Base-by-base conservation (phyloP, 345 rosid species). In the Rhizophora mangle region DNA sequence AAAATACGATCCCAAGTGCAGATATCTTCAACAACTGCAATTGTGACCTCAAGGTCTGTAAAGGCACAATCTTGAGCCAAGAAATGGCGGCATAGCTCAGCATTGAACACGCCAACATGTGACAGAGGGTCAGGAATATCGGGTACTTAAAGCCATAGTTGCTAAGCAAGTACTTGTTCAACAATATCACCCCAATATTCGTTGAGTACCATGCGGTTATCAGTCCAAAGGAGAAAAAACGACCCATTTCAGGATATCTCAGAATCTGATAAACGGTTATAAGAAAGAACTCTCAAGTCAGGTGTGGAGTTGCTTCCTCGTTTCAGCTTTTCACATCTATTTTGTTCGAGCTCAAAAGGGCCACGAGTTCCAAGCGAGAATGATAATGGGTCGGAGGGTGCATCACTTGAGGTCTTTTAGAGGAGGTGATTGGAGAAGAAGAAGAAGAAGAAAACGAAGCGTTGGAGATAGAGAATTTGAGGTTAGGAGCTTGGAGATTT, bases 131-230 rank as follows among this genome's bases (percentile, higher is more conserved):
- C 21, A 76, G 80, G 43, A 73, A 80, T 19, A 80, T 76, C 34
- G 83, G 83, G 73, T 76, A 80, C 64, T 64, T 76, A 75, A 73
- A 80, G 16, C 83, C 83, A 59, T 73, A 80, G 69, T 67, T 80
- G 76, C 73, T 76, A 3, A 80, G 78, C 73, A 80, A 67, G 51
- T 76, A 76, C 55, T 80, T 80, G 78, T 80, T 80, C 22, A 80
- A 52, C 21, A 80, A 60, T 29, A 80, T 24, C 19, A 80, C 80
- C 52, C 83, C 80, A 58, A 80, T 80, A 19, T 80, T 80, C 13
- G 78, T 69, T 0, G 78, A 67, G 65, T 80, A 80, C 80, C 83
- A 80, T 43, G 64, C 8, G 30, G 69, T 36, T 29, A 76, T 67
- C 26, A 73, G 60, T 27, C 63, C 64, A 10, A 70, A 1, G 2